Conservation (phyloP, 768 basidiomycete genomes). For the Trametes villosa region DNA sequence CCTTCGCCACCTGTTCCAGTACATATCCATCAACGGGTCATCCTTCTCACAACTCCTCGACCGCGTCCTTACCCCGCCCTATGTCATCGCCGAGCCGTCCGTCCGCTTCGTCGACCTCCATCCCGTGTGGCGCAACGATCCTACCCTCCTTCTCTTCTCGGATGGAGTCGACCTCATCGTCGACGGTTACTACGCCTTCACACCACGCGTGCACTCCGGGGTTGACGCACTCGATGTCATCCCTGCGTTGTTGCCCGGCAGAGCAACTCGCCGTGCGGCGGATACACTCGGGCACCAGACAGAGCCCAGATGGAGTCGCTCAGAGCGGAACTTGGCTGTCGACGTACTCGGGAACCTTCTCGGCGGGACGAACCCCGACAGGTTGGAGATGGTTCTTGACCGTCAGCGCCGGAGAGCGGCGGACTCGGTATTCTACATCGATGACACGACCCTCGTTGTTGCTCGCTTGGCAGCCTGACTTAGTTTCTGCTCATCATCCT, state of each 20-base stretch:
- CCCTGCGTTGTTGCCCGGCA: neutral
- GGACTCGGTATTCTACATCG: neutral
- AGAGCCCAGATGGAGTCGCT: constrained; percentile 2
- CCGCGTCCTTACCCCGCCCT: constrained; percentile 6
- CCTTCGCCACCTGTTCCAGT: constrained; percentile 4
- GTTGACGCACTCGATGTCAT: constrained; percentile 7
- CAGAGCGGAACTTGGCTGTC: constrained; percentile 3
- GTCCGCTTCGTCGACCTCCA: constrained; percentile 11
- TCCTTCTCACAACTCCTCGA: neutral
- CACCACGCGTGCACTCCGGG: neutral
- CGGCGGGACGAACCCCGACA: neutral
- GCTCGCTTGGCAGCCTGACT: too few species aligned
- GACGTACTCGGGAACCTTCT: constrained; percentile 11
- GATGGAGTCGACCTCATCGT: constrained; percentile 17
- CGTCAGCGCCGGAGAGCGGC: neutral
- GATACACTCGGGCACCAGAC: neutral
- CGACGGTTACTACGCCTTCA: constrained; percentile 8
- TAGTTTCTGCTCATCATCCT: too few species aligned
- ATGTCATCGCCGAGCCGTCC: constrained; percentile 4
- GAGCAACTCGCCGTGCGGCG: neutral
- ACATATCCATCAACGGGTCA: neutral
- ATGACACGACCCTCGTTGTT: neutral
- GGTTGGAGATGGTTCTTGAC: neutral
- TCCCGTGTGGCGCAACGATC: neutral
- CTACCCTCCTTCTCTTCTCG: constrained; percentile 4